These are phyloP conservation scores for Arthrobotrys sphaeroides DNA, from an alignment of 2,329 filamentous ascomycete genomes.

Conservation along the genomic window DNA sequence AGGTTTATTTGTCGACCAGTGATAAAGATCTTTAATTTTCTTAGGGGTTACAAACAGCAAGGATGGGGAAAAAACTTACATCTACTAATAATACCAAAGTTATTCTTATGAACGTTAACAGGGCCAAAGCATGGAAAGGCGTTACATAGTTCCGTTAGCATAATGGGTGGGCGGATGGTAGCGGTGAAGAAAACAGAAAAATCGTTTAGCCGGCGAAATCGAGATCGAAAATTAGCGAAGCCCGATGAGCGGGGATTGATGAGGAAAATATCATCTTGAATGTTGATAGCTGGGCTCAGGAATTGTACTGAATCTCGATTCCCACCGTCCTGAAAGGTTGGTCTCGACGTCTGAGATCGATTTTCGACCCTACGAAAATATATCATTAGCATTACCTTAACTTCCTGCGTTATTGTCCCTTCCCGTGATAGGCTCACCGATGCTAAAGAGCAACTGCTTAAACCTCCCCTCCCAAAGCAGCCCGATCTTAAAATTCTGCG, in stretches of 20 bases:
- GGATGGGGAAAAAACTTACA: constrained; percentile 23
- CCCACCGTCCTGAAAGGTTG: constrained; percentile 80
- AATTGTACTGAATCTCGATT: constrained; percentile 83
- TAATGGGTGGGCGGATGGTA: background rate
- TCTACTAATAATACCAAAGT: constrained; percentile 36
- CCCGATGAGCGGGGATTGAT: constrained; percentile 7
- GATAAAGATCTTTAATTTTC: background rate
- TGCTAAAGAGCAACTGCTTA: constrained; percentile 90
- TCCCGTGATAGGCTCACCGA: constrained; percentile 60
- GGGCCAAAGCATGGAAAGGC: constrained; percentile 53
- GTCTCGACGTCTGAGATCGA: constrained; percentile 80
- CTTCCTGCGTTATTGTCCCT: background rate
- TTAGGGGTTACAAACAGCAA: background rate
- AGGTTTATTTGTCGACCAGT: background rate
- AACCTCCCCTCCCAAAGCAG: constrained; percentile 91
- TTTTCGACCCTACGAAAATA: constrained; percentile 71
- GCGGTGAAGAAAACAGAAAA: constrained; percentile 1
- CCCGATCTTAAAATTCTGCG: constrained; percentile 86
- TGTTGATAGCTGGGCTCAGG: constrained; percentile 64
- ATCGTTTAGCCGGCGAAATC: constrained; percentile 4
- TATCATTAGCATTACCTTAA: background rate
- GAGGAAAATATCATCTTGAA: background rate
- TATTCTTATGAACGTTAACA: constrained; percentile 36
- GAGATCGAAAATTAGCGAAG: constrained; percentile 8
- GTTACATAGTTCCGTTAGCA: constrained; percentile 35